Percentiles rank a stretch among this genome's conserved stretches.
These are phyloP conservation scores for Schizochytrium sp. DNA, from an alignment of 108 stramenopile species.

Conservation along the genomic window DNA sequence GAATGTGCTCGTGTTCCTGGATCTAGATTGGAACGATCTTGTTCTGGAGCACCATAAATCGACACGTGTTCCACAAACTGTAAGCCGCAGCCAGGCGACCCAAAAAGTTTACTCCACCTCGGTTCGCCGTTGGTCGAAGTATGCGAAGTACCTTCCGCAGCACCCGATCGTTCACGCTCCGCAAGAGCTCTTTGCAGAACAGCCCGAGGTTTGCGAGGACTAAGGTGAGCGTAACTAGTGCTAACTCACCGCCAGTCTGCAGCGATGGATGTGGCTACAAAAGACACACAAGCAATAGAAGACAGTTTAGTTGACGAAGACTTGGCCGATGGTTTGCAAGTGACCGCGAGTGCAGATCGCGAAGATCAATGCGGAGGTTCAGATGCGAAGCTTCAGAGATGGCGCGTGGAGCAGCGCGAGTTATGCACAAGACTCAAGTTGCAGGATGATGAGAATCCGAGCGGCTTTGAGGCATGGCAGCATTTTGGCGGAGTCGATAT, in stretches of 20 bases:
- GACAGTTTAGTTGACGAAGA: neutral
- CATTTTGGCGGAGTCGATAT: constrained; percentile 69
- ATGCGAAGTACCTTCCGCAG: neutral
- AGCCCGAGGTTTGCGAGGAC: no score
- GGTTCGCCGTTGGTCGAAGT: neutral
- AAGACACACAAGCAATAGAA: neutral
- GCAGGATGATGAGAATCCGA: neutral
- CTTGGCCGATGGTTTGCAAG: neutral
- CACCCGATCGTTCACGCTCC: neutral
- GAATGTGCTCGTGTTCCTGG: constrained; percentile 30
- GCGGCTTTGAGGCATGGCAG: neutral
- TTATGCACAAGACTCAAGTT: neutral
- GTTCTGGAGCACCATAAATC: neutral
- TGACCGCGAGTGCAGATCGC: neutral
- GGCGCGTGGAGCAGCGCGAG: constrained; percentile 8
- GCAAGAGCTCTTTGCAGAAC: neutral
- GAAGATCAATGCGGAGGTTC: neutral
- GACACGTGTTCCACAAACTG: neutral
- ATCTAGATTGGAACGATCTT: neutral
- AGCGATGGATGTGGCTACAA: no score
- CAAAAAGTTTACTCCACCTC: neutral
- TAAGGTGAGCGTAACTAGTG: no score
- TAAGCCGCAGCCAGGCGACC: constrained; percentile 4
- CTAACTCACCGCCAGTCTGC: no score
- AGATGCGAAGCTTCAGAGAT: neutral